Evolutionary conservation across 495 filamentous ascomycete species (phyloP).

Genomic region (Penicillium angulare): DNA sequence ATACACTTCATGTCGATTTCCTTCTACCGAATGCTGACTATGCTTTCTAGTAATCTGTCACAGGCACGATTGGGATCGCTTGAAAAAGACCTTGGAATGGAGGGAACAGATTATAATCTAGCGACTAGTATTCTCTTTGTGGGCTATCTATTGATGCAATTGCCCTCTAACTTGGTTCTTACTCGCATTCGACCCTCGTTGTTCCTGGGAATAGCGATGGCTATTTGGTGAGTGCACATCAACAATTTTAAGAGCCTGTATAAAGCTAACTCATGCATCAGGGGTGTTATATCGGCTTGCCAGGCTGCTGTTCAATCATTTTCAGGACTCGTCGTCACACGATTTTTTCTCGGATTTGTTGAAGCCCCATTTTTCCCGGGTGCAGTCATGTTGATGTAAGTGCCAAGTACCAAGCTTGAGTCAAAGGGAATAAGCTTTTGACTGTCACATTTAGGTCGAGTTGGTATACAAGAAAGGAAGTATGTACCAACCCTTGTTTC

Average conservation of each 20-base stretch:
- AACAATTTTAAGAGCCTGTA: too few species aligned
- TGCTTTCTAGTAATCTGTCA: conserved; percentile 27
- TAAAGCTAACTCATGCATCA: not conserved
- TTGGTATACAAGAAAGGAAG: conserved; percentile 53
- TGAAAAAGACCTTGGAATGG: conserved; percentile 45
- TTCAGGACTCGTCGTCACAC: conserved; percentile 57
- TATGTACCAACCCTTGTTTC: conserved; percentile 30
- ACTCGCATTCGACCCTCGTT: conserved; percentile 41
- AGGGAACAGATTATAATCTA: conserved; percentile 52
- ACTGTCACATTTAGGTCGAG: conserved; percentile 28
- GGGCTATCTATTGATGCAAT: conserved; percentile 58
- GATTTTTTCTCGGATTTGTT: conserved; percentile 69
- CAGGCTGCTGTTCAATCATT: conserved; percentile 58
- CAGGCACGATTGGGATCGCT: conserved; percentile 44
- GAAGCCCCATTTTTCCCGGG: conserved; percentile 52
- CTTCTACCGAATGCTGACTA: not conserved
- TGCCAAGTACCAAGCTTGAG: too few species aligned
- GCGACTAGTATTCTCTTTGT: conserved; percentile 67
- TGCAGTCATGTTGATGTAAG: conserved; percentile 37
- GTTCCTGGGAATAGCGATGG: conserved; percentile 30
- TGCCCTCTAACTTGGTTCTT: conserved; percentile 62
- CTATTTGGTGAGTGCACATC: conserved; percentile 36
- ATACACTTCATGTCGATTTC: not conserved
- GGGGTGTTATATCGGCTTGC: conserved; percentile 62
- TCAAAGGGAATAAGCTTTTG: not conserved